Conservation (phyloP, 345 rosid genomes). For the Arabidopsis suecica region DNA sequence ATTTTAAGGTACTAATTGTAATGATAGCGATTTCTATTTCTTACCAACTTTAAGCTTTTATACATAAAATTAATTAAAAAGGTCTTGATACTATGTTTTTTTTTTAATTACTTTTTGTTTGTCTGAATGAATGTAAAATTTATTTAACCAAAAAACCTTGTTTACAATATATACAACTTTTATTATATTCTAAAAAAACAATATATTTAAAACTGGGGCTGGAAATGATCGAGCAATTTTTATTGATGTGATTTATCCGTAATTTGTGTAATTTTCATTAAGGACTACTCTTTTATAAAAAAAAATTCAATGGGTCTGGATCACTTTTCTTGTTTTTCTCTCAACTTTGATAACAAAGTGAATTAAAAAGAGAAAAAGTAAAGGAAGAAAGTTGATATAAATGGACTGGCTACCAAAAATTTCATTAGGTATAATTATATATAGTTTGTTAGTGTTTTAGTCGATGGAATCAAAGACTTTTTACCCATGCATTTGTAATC, state of each 20-base stretch:
- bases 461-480: constrained; percentile 35
- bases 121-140: too few relatives aligned
- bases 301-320: not conserved
- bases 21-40: not conserved
- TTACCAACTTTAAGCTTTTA: not conserved
- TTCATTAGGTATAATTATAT: constrained; percentile 26
- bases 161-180: too few relatives aligned
- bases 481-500: constrained; percentile 43
- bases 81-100: not conserved
- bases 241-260: not conserved
- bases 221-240: not conserved
- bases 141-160: too few relatives aligned
- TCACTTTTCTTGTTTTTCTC: not conserved
- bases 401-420: constrained; percentile 43
- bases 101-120: too few relatives aligned
- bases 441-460: constrained; percentile 32
- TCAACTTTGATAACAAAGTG: not conserved
- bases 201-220: not conserved
- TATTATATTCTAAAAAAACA: not conserved
- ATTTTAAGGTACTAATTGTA: too few relatives aligned
- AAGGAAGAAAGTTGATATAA: constrained; percentile 27
- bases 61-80: too few relatives aligned
- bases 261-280: not conserved
- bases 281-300: not conserved
- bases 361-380: not conserved